A percentile compares a stretch with the other conserved stretches of the same genome.
Conservation (phyloP, 2,329 filamentous ascomycete genomes). For the Fusarium sublunatum region DNA sequence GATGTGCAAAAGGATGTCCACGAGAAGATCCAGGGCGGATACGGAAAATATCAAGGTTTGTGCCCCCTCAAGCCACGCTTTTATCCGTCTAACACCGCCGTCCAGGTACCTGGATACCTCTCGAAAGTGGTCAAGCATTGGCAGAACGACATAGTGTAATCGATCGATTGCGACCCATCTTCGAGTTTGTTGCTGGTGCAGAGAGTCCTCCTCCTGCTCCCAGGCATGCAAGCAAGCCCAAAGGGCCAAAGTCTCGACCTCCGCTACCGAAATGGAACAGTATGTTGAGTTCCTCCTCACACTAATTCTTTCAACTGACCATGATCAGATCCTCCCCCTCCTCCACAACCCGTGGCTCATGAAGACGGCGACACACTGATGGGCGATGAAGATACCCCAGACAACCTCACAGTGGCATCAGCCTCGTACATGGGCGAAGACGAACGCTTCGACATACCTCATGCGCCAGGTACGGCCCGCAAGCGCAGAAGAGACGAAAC, state of each 20-base stretch:
- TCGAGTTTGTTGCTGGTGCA: conserved; percentile 87
- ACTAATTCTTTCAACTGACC: conserved; percentile 16
- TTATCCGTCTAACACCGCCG: conserved; percentile 15
- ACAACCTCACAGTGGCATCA: conserved; percentile 84
- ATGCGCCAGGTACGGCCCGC: conserved; percentile 67
- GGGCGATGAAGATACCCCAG: conserved; percentile 83
- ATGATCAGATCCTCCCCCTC: conserved; percentile 37
- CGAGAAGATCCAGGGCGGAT: conserved; percentile 98
- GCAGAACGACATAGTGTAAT: conserved; percentile 89
- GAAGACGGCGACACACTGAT: conserved; percentile 74
- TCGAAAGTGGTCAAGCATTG: conserved; percentile 81
- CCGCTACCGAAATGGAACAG: conserved; percentile 69
- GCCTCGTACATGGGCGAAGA: conserved; percentile 89
- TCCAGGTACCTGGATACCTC: conserved; percentile 92
- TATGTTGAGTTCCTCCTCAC: conserved; percentile 30
- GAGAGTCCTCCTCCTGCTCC: conserved; percentile 92
- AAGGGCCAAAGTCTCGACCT: conserved; percentile 68
- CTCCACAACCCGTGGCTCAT: conserved; percentile 43
- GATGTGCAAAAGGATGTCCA: conserved; percentile 97
- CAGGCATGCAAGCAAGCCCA: conserved; percentile 89
- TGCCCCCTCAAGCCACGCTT: not conserved
- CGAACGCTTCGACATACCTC: conserved; percentile 77
- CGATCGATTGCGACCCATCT: conserved; percentile 85
- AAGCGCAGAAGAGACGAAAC: conserved; percentile 81
- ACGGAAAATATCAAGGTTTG: conserved; percentile 96